Evolutionary conservation across 176 grass and related monocot species (phyloP), one percentile per base, ranked within the genome.

Genomic region (Aegilops longissima): DNA sequence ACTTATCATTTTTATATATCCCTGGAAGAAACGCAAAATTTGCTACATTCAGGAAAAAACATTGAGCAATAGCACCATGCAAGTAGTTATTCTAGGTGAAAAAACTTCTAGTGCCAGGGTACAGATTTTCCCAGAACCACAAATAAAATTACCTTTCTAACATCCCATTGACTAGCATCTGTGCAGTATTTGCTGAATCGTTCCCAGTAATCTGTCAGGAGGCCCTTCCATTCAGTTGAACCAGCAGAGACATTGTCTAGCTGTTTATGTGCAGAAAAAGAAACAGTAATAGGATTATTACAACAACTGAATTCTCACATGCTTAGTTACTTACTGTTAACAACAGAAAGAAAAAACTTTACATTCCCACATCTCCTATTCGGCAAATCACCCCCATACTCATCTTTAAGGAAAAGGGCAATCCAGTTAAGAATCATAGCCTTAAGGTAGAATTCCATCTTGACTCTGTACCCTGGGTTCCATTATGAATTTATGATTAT

Each of bases 201-300:
- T 74, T 91, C 90, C 94, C 94, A 98, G 82, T 93, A 98, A 90
- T 94, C 86, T 83, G 82, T 92, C 76, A 96, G 72, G 86, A 96
- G 90, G 72, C 90, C 92, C 86, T 96, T 98, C 94, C 97, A 98
- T 86, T 96, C 92, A 36, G 97, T 96, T 84, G 86, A 85, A 25
- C 97, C 97, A 80, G 90, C 90, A 90, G 94, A 98, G 16, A 98
- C 90, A 88, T 98, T 98, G 75, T 98, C 94, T 72, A 98, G 89
- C 96, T 98, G 88, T 89, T 80, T 79, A 88, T 82, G 36, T 29
- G 29, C 31, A 79, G 66, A 82, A 70, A 70, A 87, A 74, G 27
- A 27, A 72, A 90, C 17, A 88, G 73, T 65, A 87, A 24, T 36
- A 81, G 24, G 35, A 61, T 79, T 66, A 38, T 70, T 58, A 17